These are phyloP conservation scores for Cenchrus purpureus DNA, from an alignment of 176 grass and related monocot species.

Conservation along the genomic window DNA sequence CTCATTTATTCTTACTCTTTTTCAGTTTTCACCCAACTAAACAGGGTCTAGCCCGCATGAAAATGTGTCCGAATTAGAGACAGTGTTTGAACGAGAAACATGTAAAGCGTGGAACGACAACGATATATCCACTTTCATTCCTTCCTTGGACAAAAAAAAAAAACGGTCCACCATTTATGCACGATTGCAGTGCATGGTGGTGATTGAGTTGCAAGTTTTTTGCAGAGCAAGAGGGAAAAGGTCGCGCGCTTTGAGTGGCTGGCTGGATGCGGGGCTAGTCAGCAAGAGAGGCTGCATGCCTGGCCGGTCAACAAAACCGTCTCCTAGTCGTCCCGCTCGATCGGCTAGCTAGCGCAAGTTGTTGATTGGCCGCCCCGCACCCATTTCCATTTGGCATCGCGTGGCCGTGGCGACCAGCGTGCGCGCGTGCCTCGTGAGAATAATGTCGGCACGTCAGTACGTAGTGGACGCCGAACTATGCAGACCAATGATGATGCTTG, in stretches of 20 bases:
- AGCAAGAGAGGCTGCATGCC: not conserved
- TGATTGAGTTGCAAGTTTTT: not conserved
- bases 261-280: not conserved
- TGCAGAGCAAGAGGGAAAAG: not conserved
- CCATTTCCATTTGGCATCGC: not conserved
- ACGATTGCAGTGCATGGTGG: not conserved
- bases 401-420: too few relatives aligned
- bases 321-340: not conserved
- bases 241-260: not conserved
- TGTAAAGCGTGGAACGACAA: not conserved
- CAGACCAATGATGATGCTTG: too few relatives aligned
- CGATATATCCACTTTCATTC: not conserved
- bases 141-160: too few relatives aligned
- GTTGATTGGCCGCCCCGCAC: not conserved
- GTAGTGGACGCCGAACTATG: not conserved
- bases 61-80: too few relatives aligned
- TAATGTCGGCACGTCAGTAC: not conserved
- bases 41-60: too few relatives aligned
- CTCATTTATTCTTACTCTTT: too few relatives aligned
- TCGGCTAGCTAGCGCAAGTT: too few relatives aligned
- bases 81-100: not conserved
- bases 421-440: not conserved
- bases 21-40: too few relatives aligned
- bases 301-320: conserved; percentile 21
- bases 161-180: not conserved